Conservation (phyloP, 805 yeast genomes). For the Saturnispora serradocipensis region DNA sequence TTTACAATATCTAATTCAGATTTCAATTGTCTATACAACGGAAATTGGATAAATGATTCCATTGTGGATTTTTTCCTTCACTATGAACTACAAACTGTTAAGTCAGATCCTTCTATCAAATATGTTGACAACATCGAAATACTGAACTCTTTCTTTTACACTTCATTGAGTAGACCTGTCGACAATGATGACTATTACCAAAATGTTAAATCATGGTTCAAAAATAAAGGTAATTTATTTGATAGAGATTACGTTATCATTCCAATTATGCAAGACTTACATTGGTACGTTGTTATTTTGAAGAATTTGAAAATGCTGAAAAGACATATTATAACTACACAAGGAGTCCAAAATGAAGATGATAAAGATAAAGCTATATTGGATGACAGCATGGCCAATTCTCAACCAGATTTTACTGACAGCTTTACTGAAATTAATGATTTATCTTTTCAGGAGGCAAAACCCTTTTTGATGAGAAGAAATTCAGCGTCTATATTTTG, state of each 20-base stretch:
- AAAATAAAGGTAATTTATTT: constrained; percentile 48
- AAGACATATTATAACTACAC: constrained; percentile 1
- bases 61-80: constrained; percentile 77
- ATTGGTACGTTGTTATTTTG: constrained; percentile 83
- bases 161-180: constrained; percentile 38
- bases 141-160: constrained; percentile 78
- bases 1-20: constrained; percentile 60
- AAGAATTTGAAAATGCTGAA: constrained; percentile 37
- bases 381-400: background rate
- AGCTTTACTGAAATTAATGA: background rate
- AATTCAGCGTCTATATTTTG: constrained; percentile 40
- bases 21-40: constrained; percentile 66
- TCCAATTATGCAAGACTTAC: constrained; percentile 74
- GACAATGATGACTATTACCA: constrained; percentile 36
- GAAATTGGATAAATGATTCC: constrained; percentile 85
- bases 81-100: constrained; percentile 35
- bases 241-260: constrained; percentile 53
- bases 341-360: background rate
- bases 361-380: background rate
- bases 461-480: background rate
- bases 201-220: constrained; percentile 72
- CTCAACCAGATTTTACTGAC: background rate
- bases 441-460: background rate
- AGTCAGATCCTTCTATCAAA: constrained; percentile 21
- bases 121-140: constrained; percentile 35